Evolutionary conservation across 1,284 basidiomycete genomes (phyloP), one percentile per base, ranked within the genome.

Genomic region (Ustilago loliicola): DNA sequence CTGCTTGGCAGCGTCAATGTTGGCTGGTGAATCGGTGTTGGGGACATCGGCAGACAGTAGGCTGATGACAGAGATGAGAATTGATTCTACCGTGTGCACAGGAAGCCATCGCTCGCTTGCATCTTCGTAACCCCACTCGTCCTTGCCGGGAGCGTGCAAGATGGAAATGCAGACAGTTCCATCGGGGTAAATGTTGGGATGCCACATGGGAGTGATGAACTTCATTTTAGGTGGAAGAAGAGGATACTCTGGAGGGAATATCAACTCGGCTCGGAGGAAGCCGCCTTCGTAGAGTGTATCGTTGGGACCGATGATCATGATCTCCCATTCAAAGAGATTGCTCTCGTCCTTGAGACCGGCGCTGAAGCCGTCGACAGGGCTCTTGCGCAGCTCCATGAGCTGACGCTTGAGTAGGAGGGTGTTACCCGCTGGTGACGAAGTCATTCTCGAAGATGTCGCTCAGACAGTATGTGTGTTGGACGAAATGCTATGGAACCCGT

Each of bases 41-140:
- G 96, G 97, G 40, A 90, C 91, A 84, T 98, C 94, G 55, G 94
- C 94, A 13, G 95, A 97, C 30, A 99, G 89, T 3, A 99, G 90
- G 21, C 95, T 97, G 80, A 99, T 98, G 75, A 99, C 96, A 77
- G 95, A 97, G 82, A 99, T 87, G 76, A 98, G 92, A 75, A 99
- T 98, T 11, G 95, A 95, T 88, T 98, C 96, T 51, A 98, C 93
- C 0, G 93, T 94, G 86, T 99, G 97, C 25, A 99, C 95, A 0
- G 97, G 97, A 87, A 96, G 89, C 97, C 97, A 99, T 72, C 97
- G 89, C 89, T 99, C 97, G 58, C 94, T 93, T 0, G 97, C 96
- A 83, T 98, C 94, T 87, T 99, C 97, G 84, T 96, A 98, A 9
- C 97, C 97, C 86, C 94, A 99, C 87, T 98, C 93, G 87, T 99